A percentile compares a stretch with the other conserved stretches of the same genome.
Conservation (phyloP, 306 rosid genomes). For the Glycine tomentella region DNA sequence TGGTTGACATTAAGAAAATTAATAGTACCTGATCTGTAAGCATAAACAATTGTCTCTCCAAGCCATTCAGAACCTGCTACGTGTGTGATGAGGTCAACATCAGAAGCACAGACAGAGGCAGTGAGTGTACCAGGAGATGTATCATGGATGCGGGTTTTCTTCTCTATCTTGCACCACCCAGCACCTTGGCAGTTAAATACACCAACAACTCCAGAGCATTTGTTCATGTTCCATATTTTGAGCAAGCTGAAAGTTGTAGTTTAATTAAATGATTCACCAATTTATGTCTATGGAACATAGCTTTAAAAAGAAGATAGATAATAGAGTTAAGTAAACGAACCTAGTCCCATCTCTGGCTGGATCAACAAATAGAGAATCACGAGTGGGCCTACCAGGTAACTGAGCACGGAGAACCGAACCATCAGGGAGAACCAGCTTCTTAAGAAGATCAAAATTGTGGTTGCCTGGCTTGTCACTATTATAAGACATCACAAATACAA, state of each 20-base stretch:
- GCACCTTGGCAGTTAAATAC: slow-evolving; percentile 99
- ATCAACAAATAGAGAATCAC: slow-evolving; percentile 84
- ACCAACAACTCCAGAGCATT: slow-evolving; percentile 90
- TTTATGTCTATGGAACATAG: neutral
- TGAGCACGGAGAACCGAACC: slow-evolving; percentile 95
- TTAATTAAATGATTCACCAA: neutral
- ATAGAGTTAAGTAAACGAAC: slow-evolving; percentile 46
- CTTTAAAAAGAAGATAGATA: neutral
- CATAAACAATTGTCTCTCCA: slow-evolving; percentile 73
- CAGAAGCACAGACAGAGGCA: slow-evolving; percentile 65
- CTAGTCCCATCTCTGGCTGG: slow-evolving; percentile 94
- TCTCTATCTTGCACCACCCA: slow-evolving; percentile 90
- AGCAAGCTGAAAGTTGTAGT: slow-evolving; percentile 72
- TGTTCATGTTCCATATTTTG: slow-evolving; percentile 95
- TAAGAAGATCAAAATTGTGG: slow-evolving; percentile 91
- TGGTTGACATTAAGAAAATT: neutral
- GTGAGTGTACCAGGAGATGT: slow-evolving; percentile 79
- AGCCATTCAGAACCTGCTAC: slow-evolving; percentile 79
- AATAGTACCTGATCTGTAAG: slow-evolving; percentile 70
- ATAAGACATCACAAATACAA: slow-evolving; percentile 14
- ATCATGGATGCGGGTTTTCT: slow-evolving; percentile 84
- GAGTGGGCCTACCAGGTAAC: slow-evolving; percentile 92
- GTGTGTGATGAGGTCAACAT: slow-evolving; percentile 71
- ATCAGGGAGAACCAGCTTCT: slow-evolving; percentile 89
- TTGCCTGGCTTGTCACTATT: slow-evolving; percentile 89